Evolutionary conservation across 2,329 filamentous ascomycete species (phyloP).

Genomic region (Byssothecium circinans): DNA sequence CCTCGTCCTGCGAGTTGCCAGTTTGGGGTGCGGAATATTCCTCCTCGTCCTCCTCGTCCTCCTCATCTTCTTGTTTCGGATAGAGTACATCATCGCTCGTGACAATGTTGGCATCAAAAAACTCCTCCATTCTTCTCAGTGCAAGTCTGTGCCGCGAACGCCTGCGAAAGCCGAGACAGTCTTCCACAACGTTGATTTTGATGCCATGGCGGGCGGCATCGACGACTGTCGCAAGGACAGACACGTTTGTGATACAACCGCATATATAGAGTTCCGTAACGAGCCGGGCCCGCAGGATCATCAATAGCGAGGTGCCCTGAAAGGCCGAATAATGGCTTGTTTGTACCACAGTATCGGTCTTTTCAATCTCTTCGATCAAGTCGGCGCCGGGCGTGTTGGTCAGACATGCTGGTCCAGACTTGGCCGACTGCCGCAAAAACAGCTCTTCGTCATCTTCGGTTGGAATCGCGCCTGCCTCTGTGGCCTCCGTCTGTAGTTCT

Average conservation of each 20-base stretch:
- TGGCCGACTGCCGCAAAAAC: conserved; percentile 46
- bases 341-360: conserved; percentile 57
- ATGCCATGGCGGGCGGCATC: conserved; percentile 89
- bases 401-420: conserved; percentile 46
- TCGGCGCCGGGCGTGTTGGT: conserved; percentile 51
- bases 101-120: conserved; percentile 71
- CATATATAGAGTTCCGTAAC: conserved; percentile 89
- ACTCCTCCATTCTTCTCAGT: conserved; percentile 69
- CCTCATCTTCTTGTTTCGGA: conserved; percentile 16
- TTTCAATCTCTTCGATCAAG: conserved; percentile 56
- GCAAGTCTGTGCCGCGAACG: conserved; percentile 70
- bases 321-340: conserved; percentile 92
- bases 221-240: conserved; percentile 86
- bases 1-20: conserved; percentile 13
- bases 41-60: conserved; percentile 13
- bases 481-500: conserved; percentile 17
- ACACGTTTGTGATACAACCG: conserved; percentile 82
- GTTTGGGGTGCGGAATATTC: conserved; percentile 3
- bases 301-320: conserved; percentile 70
- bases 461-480: background rate
- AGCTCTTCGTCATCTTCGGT: conserved; percentile 49
- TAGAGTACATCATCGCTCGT: conserved; percentile 62
- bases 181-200: conserved; percentile 81
- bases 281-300: conserved; percentile 78
- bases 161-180: conserved; percentile 82